phyloP scores from a whole-genome alignment of 2,329 filamentous ascomycete species.

The Botryotinia narcissicola region DNA sequence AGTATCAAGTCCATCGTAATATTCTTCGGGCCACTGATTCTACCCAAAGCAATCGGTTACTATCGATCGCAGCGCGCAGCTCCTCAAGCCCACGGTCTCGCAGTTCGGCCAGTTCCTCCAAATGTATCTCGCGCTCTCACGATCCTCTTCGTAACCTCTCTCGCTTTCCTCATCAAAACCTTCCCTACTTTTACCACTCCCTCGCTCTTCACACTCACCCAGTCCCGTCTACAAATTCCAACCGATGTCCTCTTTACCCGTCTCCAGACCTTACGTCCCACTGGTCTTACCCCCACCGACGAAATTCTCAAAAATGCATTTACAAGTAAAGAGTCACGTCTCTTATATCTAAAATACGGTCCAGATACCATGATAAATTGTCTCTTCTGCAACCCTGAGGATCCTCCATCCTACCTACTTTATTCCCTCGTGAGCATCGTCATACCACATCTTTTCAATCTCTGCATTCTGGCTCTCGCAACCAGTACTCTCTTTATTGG shows the following conservation, averaged over 20 bases:
- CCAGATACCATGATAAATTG: constrained; percentile 71
- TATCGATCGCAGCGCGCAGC: constrained; percentile 55
- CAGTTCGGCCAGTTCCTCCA: constrained; percentile 55
- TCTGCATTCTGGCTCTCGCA: constrained; percentile 66
- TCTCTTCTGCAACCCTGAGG: constrained; percentile 76
- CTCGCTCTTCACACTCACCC: constrained; percentile 77
- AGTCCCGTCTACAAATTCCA: constrained; percentile 81
- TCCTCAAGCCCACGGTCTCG: constrained; percentile 45
- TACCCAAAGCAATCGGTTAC: constrained; percentile 64
- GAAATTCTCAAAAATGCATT: constrained; percentile 65
- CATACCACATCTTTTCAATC: constrained; percentile 76
- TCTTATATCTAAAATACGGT: constrained; percentile 82
- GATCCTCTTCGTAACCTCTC: constrained; percentile 52
- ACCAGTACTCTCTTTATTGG: constrained; percentile 70
- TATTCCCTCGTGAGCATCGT: constrained; percentile 75
- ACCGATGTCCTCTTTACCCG: constrained; percentile 81
- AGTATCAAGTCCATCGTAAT: constrained; percentile 48
- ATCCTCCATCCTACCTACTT: constrained; percentile 68
- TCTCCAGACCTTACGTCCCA: constrained; percentile 56
- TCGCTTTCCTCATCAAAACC: constrained; percentile 60
- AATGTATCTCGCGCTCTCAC: constrained; percentile 56
- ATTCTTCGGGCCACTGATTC: constrained; percentile 66
- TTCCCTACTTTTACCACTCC: constrained; percentile 68
- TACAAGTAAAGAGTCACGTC: constrained; percentile 65
- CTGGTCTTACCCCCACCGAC: constrained; percentile 56